Percentiles rank a stretch among this genome's conserved stretches.
These are phyloP conservation scores for Lentinula guzmanii DNA, from an alignment of 768 basidiomycete genomes.

Conservation along the genomic window DNA sequence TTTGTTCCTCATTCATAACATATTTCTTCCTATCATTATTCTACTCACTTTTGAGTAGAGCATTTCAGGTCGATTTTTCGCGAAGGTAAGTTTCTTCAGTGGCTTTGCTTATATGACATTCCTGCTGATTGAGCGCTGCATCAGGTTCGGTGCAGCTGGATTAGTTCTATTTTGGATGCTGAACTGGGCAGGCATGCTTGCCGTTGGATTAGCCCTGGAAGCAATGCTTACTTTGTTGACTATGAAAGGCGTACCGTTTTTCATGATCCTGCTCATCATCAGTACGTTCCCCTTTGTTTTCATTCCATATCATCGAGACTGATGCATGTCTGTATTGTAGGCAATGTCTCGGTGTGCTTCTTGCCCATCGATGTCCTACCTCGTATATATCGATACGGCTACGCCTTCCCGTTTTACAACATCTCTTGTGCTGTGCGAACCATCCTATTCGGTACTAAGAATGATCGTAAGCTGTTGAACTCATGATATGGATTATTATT, in stretches of 20 bases:
- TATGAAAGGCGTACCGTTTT: conserved; percentile 44
- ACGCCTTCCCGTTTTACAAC: conserved; percentile 69
- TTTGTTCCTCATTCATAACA: conserved; percentile 28
- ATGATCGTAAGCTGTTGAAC: conserved; percentile 36
- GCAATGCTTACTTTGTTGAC: conserved; percentile 53
- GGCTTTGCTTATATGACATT: too few relatives aligned
- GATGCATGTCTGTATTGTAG: conserved; percentile 19
- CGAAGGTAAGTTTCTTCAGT: conserved; percentile 29
- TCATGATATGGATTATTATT: background rate
- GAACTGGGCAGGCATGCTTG: conserved; percentile 50
- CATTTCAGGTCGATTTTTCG: conserved; percentile 52
- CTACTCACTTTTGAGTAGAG: conserved; percentile 53
- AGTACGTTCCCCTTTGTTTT: conserved; percentile 23
- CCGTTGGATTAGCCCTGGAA: conserved; percentile 57
- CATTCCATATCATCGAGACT: background rate
- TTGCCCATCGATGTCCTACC: conserved; percentile 59
- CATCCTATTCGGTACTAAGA: conserved; percentile 62
- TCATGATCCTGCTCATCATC: conserved; percentile 64
- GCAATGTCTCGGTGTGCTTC: conserved; percentile 50
- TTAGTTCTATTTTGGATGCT: conserved; percentile 68
- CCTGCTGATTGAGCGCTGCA: conserved; percentile 8
- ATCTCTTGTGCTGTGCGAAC: conserved; percentile 53
- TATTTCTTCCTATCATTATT: conserved; percentile 46
- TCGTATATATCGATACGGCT: conserved; percentile 57
- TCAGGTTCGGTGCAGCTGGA: conserved; percentile 40